phyloP scores from a whole-genome alignment of 257 asterid species.

The Plectranthus barbatus region DNA sequence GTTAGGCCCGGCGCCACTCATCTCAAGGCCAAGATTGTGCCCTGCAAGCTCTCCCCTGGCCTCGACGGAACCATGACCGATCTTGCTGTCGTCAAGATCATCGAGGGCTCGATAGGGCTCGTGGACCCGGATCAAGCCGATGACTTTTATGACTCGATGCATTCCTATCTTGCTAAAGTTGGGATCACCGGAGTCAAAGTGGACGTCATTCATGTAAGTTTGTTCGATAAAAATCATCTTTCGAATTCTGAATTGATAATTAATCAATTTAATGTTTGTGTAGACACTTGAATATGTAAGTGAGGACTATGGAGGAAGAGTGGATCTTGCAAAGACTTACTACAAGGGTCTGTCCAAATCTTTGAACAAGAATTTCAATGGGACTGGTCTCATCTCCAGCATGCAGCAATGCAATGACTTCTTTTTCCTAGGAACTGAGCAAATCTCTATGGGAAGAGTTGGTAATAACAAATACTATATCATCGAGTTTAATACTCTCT shows the following conservation, averaged over 20 bases:
- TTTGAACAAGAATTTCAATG: conserved; percentile 58
- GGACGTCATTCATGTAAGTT: conserved; percentile 63
- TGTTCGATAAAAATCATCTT: background rate
- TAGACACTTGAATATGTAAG: conserved; percentile 51
- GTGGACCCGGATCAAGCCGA: conserved; percentile 57
- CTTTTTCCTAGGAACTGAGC: conserved; percentile 61
- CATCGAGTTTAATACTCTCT: too few relatives aligned
- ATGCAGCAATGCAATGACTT: conserved; percentile 85
- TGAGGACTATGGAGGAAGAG: conserved; percentile 63
- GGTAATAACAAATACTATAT: conserved; percentile 28
- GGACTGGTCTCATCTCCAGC: conserved; percentile 60
- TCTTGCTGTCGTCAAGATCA: conserved; percentile 62
- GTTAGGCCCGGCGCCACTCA: conserved; percentile 58
- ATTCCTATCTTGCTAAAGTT: conserved; percentile 46
- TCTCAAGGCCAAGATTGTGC: conserved; percentile 33
- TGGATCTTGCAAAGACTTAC: conserved; percentile 65
- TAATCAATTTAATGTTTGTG: background rate
- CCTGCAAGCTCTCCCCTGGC: conserved; percentile 54
- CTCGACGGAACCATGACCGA: conserved; percentile 65
- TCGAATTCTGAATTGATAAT: too few relatives aligned
- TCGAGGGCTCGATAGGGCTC: conserved; percentile 70
- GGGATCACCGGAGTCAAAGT: conserved; percentile 76
- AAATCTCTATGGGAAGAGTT: conserved; percentile 73
- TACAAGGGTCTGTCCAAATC: conserved; percentile 60
- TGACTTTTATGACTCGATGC: conserved; percentile 62